A percentile compares a stretch with the other conserved stretches of the same genome.
Conservation (phyloP, 306 rosid species). For the Corylus avellana region DNA sequence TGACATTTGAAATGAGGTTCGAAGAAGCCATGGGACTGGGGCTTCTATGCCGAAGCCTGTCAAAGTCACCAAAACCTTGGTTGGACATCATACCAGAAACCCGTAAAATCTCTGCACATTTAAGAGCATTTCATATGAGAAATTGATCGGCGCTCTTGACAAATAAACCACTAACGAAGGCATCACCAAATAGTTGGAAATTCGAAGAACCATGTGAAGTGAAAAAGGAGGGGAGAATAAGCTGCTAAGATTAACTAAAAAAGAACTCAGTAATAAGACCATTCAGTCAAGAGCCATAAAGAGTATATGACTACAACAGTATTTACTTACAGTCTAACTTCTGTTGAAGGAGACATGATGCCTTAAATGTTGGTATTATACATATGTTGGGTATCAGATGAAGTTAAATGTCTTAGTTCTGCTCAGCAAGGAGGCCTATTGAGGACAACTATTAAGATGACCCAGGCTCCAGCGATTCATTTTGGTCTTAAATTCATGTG, state of each 20-base stretch:
- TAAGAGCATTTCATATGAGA: conserved; percentile 36
- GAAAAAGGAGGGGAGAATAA: background rate
- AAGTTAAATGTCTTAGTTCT: conserved; percentile 1
- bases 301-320: background rate
- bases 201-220: background rate
- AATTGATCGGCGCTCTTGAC: conserved; percentile 18
- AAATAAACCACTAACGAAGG: conserved; percentile 4
- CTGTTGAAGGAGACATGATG: conserved; percentile 4
- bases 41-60: conserved; percentile 94
- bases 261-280: background rate
- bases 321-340: conserved; percentile 10
- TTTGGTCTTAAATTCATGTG: conserved; percentile 1
- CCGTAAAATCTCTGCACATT: conserved; percentile 81
- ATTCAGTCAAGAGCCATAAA: background rate
- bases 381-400: background rate
- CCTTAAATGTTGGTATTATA: background rate
- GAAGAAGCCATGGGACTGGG: conserved; percentile 99
- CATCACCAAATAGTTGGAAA: background rate
- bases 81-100: conserved; percentile 97
- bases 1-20: conserved; percentile 76
- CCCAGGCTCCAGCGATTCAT: conserved; percentile 9
- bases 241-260: conserved; percentile 1
- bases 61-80: conserved; percentile 96
- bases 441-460: background rate
- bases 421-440: background rate